phyloP scores from a whole-genome alignment of 306 rosid genomes.

The Morella rubra region DNA sequence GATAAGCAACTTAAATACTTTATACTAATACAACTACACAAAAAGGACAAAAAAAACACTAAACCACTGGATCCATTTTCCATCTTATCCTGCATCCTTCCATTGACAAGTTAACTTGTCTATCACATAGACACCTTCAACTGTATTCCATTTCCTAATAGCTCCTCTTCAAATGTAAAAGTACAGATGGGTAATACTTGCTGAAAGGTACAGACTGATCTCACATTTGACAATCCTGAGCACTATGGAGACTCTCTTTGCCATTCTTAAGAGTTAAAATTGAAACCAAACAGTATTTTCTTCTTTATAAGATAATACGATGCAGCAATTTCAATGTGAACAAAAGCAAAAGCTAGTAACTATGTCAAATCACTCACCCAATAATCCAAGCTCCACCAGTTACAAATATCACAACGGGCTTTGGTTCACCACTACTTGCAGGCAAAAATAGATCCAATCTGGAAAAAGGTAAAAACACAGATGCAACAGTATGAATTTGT shows the following conservation, averaged over 20 bases:
- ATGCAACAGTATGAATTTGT: conserved; percentile 6
- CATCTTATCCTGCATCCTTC: conserved; percentile 17
- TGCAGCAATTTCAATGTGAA: conserved; percentile 10
- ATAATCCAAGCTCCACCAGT: conserved; percentile 99
- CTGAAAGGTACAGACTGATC: conserved; percentile 10
- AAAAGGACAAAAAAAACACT: too few species aligned
- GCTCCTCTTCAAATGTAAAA: background rate
- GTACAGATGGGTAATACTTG: conserved; percentile 17
- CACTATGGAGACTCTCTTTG: conserved; percentile 10
- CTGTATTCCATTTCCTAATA: conserved; percentile 5
- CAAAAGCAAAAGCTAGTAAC: conserved; percentile 26
- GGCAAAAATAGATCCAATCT: conserved; percentile 95
- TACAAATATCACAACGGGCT: conserved; percentile 91
- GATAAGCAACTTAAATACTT: too few species aligned
- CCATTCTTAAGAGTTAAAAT: background rate
- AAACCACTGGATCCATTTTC: background rate
- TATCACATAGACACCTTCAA: conserved; percentile 1
- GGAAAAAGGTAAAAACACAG: conserved; percentile 28
- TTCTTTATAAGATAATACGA: background rate
- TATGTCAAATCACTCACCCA: conserved; percentile 62
- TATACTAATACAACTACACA: too few species aligned
- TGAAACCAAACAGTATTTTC: background rate
- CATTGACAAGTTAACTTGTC: conserved; percentile 14
- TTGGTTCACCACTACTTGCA: conserved; percentile 41
- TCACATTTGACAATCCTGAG: conserved; percentile 15